Evolutionary conservation across 1,139 yeast genomes (phyloP), one percentile per base, ranked within the genome.

Genomic region (Candida smagusa): DNA sequence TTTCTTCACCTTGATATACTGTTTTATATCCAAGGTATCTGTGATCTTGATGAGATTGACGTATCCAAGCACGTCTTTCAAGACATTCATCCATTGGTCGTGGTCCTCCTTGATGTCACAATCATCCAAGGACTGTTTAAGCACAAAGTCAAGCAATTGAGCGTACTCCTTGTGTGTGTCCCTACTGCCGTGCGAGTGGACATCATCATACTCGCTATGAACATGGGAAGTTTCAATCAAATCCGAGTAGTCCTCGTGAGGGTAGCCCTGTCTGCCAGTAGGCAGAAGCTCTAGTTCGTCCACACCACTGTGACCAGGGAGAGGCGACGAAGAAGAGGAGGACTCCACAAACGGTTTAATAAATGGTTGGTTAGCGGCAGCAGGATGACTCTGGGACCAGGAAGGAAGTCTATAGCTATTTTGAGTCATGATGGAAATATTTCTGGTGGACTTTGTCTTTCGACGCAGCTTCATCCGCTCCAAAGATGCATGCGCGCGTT

Each of bases 1-100:
- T 44, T 89, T 74, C 54, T 92, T 94, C 34, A 92, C 72, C 54
- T 94, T 94, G 34, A 92, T 81, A 58, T 88, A 90, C 47, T 86
- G 94, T 28, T 94, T 75, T 37, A 90, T 81, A 54, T 94, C 97
- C 44, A 89, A 72, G 4, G 85, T 84, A 44, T 85, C 94, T 3
- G 89, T 84, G 26, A 70, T 43, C 36, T 59, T 63, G 11, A 71
- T 47, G 6, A 48, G 44, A 30, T 62, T 52, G 9, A 69, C 58
- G 33, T 53, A 45, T 12, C 46, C 39, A n/a, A 69, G 51, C 13
- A 54, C 56, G 4, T 47, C 46, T 8, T 56, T 53, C 11, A 70
- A 46, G 1, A 55, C 61, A 0, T 37, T 35, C 22, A 48, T 43
- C 76, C 77, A 71, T 69, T 78, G 26, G 70, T 61, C 53, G 41